Evolutionary conservation across 768 basidiomycete genomes (phyloP), one percentile per base, ranked within the genome.

Genomic region (Tremella yokohamensis): DNA sequence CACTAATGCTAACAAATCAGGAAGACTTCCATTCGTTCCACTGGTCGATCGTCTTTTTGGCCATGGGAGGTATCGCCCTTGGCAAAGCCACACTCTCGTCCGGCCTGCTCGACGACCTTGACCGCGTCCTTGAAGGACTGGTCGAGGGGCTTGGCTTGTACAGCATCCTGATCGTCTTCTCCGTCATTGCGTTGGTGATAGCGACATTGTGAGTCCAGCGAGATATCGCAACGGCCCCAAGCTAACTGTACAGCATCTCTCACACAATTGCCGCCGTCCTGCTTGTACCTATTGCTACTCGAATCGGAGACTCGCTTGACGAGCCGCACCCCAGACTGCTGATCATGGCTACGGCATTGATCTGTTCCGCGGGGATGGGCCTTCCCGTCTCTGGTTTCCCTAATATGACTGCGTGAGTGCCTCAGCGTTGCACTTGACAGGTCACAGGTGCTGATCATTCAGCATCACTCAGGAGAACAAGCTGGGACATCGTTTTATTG

Each of bases 381-480:
- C 89, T 98, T 83, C 93, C 94, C 1, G 92, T 98, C 39, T 92
- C 90, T 61, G 96, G 96, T n/a, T 99, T 98, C 81, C 94, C 94
- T 0, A 96, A 97, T 76, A 90, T 96, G 78, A 92, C 90, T 49
- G 90, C 91, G 92, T 93, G 57, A 72, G 72, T 65, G 1, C 16
- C 22, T 34, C 15, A 24, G 34, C 39, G 8, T 53, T 25, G 20
- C 18, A 9, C 26, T 15, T 15, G 3, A 19, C 45, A 16, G 20
- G 1, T n/a, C 13, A 34, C 11, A 11, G 29, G 4, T 11, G 29
- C 15, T 44, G 6, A 18, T 3, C 12, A n/a, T 12, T 25, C 49
- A 74, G 72, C 3, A 89, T 78, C 58, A 76, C 90, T 7, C 89
- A 94, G 75, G 93, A 96, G 70, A 88, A 97, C 74, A 92, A 96